Evolutionary conservation across 2,329 filamentous ascomycete genomes (phyloP).

Genomic region (Graphilbum ipis-grandicollis): DNA sequence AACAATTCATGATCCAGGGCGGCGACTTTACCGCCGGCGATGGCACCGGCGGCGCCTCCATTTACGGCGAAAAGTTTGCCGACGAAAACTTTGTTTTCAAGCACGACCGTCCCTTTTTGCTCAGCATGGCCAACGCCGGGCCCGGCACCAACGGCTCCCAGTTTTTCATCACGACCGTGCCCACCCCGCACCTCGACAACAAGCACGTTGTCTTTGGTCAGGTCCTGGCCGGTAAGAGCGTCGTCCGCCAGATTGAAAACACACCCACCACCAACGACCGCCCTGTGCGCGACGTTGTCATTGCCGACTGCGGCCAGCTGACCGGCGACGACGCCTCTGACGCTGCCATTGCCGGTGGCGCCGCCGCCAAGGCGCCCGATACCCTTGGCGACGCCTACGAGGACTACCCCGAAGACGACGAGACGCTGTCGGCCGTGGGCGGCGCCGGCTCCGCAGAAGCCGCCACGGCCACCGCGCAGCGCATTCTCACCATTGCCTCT

Average conservation of each 20-base stretch:
- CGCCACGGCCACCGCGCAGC: slow-evolving; percentile 43
- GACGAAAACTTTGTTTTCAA: slow-evolving; percentile 90
- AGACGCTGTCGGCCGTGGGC: slow-evolving; percentile 9
- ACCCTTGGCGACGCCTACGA: slow-evolving; percentile 80
- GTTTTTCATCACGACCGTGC: slow-evolving; percentile 93
- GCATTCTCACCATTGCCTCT: slow-evolving; percentile 61
- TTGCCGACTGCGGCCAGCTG: slow-evolving; percentile 76
- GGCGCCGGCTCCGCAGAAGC: slow-evolving; percentile 37
- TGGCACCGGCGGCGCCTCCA: slow-evolving; percentile 89
- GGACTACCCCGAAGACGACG: slow-evolving; percentile 82
- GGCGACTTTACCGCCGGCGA: slow-evolving; percentile 93
- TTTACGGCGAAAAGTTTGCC: slow-evolving; percentile 93
- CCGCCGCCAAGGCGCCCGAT: slow-evolving; percentile 51
- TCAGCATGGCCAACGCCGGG: slow-evolving; percentile 97
- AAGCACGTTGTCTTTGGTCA: slow-evolving; percentile 96
- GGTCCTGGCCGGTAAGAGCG: slow-evolving; percentile 79
- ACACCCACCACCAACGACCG: slow-evolving; percentile 62
- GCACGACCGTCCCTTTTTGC: slow-evolving; percentile 81
- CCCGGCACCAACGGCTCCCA: slow-evolving; percentile 91
- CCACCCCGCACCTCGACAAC: slow-evolving; percentile 84
- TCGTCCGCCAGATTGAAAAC: slow-evolving; percentile 83
- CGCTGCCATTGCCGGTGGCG: too few relatives aligned
- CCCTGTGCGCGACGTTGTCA: slow-evolving; percentile 53
- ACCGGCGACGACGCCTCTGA: slow-evolving; percentile 51
- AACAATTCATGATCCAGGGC: slow-evolving; percentile 97